These are phyloP conservation scores for Fusarium pilosicola DNA, from an alignment of 2,329 filamentous ascomycete genomes.

Conservation along the genomic window DNA sequence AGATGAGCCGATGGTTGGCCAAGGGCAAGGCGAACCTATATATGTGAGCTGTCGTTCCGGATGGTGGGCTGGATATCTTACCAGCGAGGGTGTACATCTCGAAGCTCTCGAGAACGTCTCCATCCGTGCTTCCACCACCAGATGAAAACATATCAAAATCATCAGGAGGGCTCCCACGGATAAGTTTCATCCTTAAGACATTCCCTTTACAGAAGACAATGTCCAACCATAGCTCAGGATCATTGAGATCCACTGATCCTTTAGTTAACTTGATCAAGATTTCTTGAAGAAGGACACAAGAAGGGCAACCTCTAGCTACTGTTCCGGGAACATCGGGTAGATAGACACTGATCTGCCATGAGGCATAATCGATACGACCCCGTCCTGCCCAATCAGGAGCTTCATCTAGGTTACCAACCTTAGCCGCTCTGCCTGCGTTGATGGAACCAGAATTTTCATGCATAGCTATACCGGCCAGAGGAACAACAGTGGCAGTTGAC, in stretches of 20 bases:
- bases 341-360: constrained; percentile 23
- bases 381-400: constrained; percentile 21
- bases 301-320: constrained; percentile 3
- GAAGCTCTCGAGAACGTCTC: constrained; percentile 8
- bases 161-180: constrained; percentile 8
- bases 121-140: not conserved
- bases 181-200: constrained; percentile 1
- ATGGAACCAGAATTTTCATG: constrained; percentile 21
- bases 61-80: not conserved
- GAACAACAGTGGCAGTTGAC: constrained; percentile 11
- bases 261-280: constrained; percentile 15
- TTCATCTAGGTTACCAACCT: not conserved
- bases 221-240: constrained; percentile 17
- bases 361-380: constrained; percentile 24
- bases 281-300: constrained; percentile 21
- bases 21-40: constrained; percentile 23
- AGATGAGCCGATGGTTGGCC: constrained; percentile 30
- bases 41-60: not conserved
- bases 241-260: not conserved
- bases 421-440: constrained; percentile 16
- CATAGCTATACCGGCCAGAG: constrained; percentile 27
- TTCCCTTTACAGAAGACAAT: constrained; percentile 36
- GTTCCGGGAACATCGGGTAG: constrained; percentile 17
- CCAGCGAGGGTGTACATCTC: constrained; percentile 36
- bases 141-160: constrained; percentile 30